Percentiles rank a stretch among this genome's conserved stretches.
Conservation (phyloP, 148 eudicot species). For the Dysphania ambrosioides region DNA sequence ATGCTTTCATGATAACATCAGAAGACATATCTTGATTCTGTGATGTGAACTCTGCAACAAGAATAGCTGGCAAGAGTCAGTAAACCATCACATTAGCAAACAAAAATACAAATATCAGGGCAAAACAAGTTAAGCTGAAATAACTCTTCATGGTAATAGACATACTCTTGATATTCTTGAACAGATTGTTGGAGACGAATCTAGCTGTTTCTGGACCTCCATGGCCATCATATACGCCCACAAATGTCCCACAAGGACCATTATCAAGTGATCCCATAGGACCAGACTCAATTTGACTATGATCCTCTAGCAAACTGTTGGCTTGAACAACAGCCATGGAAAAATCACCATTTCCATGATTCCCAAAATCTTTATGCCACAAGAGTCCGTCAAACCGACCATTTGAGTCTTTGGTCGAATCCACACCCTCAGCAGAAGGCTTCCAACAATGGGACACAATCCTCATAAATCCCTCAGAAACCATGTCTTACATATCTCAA, state of each 20-base stretch:
- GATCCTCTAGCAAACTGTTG: slow-evolving; percentile 65
- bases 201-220: slow-evolving; percentile 78
- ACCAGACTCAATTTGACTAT: slow-evolving; percentile 75
- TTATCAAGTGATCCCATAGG: slow-evolving; percentile 45
- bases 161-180: slow-evolving; percentile 60
- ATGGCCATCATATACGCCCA: slow-evolving; percentile 85
- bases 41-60: slow-evolving; percentile 62
- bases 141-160: background rate
- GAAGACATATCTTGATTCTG: slow-evolving; percentile 59
- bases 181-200: slow-evolving; percentile 51
- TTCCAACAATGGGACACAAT: slow-evolving; percentile 60
- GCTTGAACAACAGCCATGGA: slow-evolving; percentile 90
- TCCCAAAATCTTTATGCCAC: slow-evolving; percentile 75
- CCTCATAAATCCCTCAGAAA: slow-evolving; percentile 41
- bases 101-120: background rate
- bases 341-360: slow-evolving; percentile 75
- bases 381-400: slow-evolving; percentile 53
- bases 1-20: slow-evolving; percentile 63
- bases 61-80: slow-evolving; percentile 44
- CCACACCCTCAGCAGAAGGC: slow-evolving; percentile 36
- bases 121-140: slow-evolving; percentile 18
- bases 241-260: slow-evolving; percentile 70
- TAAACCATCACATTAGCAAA: slow-evolving; percentile 23
- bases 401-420: slow-evolving; percentile 33
- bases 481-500: slow-evolving; percentile 51